phyloP scores from a whole-genome alignment of 805 yeast genomes.

The Komagataella ulmi region DNA sequence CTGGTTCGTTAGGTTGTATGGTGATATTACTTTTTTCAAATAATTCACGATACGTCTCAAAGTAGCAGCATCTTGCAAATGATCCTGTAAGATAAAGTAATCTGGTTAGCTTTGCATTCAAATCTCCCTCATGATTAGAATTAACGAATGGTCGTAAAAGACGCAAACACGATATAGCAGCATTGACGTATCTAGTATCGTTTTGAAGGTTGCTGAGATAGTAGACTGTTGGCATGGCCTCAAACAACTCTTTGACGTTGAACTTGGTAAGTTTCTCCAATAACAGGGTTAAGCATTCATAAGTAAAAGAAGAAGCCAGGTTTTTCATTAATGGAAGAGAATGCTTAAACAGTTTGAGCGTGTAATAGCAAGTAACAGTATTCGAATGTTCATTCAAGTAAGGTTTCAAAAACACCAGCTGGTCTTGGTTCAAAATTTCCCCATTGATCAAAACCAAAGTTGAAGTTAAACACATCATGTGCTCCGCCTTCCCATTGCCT shows the following conservation, averaged over 20 bases:
- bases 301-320: constrained; percentile 36
- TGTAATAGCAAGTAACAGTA: constrained; percentile 29
- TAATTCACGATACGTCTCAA: constrained; percentile 28
- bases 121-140: constrained; percentile 5
- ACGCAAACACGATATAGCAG: constrained; percentile 48
- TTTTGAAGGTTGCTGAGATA: constrained; percentile 30
- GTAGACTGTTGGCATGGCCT: constrained; percentile 66
- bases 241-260: constrained; percentile 45
- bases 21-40: constrained; percentile 27
- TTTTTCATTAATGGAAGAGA: constrained; percentile 29
- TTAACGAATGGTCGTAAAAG: constrained; percentile 33
- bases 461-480: constrained; percentile 36
- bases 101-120: constrained; percentile 29
- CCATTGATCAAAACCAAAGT: constrained; percentile 40
- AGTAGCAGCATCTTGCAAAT: constrained; percentile 58
- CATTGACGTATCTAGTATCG: constrained; percentile 37
- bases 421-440: constrained; percentile 48
- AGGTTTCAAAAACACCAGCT: constrained; percentile 52
- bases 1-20: constrained; percentile 36
- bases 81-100: constrained; percentile 53
- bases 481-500: constrained; percentile 15
- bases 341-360: constrained; percentile 39
- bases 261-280: constrained; percentile 46
- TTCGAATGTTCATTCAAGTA: constrained; percentile 36
- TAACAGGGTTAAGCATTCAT: constrained; percentile 36